Base-by-base conservation (phyloP, 2,329 filamentous ascomycete genomes). In the Immersiporthe knoxdaviesiana region DNA sequence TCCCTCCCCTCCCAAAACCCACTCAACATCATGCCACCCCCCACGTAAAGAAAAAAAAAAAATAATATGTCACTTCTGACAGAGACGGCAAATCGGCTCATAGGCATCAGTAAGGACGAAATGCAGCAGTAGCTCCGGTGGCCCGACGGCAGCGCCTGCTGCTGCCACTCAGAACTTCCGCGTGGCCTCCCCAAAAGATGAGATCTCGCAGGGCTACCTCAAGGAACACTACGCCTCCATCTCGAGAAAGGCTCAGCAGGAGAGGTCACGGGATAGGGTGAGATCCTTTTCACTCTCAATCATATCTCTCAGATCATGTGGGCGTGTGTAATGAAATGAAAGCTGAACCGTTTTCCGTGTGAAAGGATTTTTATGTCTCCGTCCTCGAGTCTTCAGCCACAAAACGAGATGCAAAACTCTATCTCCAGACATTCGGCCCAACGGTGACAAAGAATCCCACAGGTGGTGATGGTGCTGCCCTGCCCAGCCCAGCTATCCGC, bases 361-460 rank as follows among this genome's bases (percentile, higher is more conserved):
- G 16, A 73, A 52, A 94, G 91, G 93, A 97, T 76, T 91, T 97
- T 75, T 90, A 97, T 74, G 85, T 97, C 41, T 94, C 93, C 21
- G 88, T 98, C 3, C 84, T 99, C 41, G 93, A 92, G 75, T 93
- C 94, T n/a, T 93, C 94, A 14, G 92, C 94, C 7, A 97, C 95
- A 0, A 97, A 94, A 80, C 90, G 96, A 75, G 96, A 99, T 81
- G 94, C 94, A 62, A 94, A 92, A 79, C 90, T 92, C 50, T 99
- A 97, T 77, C 85, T 99, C 21, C 91, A 96, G 74, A 94, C 93
- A 71, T 97, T 97, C 78, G 90, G 88, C 63, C 80, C 81, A 11
- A 71, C 77, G 6, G 68, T 68, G 74, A 78, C 76, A 72, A 78
- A 75, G 67, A 72, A 72, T 63, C 75, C 74, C n/a, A 18, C 14